Conservation (phyloP, 441 rosid species). For the Erodium chrysanthum region DNA sequence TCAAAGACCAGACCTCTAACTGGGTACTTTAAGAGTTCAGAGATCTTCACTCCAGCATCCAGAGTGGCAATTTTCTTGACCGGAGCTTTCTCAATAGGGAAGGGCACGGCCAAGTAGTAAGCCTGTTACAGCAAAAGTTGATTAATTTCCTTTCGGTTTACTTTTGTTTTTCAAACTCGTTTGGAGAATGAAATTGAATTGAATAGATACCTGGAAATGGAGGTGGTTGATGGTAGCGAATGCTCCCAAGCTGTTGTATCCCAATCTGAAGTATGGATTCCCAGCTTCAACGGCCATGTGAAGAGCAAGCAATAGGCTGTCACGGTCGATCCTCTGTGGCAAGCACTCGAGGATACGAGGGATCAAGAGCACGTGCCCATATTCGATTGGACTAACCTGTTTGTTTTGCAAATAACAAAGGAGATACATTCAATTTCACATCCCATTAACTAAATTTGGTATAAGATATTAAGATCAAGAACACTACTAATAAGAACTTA, state of each 20-base stretch:
- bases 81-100: conserved; percentile 81
- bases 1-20: conserved; percentile 83
- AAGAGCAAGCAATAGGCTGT: conserved; percentile 78
- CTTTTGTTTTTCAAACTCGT: not conserved
- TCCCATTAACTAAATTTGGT: not conserved
- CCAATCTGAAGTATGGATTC: conserved; percentile 76
- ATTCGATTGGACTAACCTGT: conserved; percentile 97
- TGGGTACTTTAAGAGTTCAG: conserved; percentile 62
- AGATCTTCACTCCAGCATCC: conserved; percentile 46
- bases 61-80: conserved; percentile 41
- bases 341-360: conserved; percentile 78
- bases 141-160: not conserved
- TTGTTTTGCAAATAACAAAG: not conserved
- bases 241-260: conserved; percentile 98
- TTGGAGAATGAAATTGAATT: not conserved
- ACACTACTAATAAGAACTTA: conserved; percentile 20
- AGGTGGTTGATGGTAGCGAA: conserved; percentile 97
- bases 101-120: conserved; percentile 71
- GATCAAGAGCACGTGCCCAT: conserved; percentile 88
- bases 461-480: not conserved
- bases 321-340: conserved; percentile 89
- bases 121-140: conserved; percentile 41
- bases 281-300: conserved; percentile 77
- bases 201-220: conserved; percentile 72
- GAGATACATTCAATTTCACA: not conserved